Evolutionary conservation across 129 eudicot species (phyloP).

Genomic region (Arctium minus): DNA sequence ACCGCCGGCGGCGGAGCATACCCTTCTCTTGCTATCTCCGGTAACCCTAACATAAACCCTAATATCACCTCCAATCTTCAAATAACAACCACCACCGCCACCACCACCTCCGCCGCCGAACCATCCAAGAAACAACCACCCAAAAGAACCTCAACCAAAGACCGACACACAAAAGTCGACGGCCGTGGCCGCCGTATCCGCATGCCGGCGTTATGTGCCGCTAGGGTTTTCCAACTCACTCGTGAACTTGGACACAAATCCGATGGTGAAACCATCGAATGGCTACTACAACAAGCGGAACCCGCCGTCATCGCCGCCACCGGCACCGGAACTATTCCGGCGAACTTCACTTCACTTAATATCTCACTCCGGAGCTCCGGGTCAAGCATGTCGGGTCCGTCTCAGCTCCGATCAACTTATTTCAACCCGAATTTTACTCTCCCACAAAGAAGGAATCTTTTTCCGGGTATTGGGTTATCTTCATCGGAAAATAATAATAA

Average conservation of each 20-base stretch:
- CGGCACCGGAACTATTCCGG: slow-evolving; percentile 97
- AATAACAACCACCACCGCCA: slow-evolving; percentile 14
- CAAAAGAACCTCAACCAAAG: slow-evolving; percentile 85
- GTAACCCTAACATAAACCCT: slow-evolving; percentile 25
- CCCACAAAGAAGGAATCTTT: slow-evolving; percentile 56
- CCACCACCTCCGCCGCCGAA: slow-evolving; percentile 24
- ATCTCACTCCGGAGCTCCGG: slow-evolving; percentile 93
- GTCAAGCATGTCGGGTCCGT: slow-evolving; percentile 82
- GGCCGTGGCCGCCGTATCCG: slow-evolving; percentile 98
- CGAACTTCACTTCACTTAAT: slow-evolving; percentile 86
- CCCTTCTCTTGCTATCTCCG: slow-evolving; percentile 53
- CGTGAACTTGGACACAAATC: slow-evolving; percentile 95
- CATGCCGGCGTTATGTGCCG: slow-evolving; percentile 98
- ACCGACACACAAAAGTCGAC: slow-evolving; percentile 93
- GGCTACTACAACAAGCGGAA: slow-evolving; percentile 96
- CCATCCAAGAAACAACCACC: slow-evolving; percentile 70
- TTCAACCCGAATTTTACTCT: slow-evolving; percentile 65
- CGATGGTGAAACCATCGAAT: slow-evolving; percentile 94
- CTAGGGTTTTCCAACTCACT: slow-evolving; percentile 95
- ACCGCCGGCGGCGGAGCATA: slow-evolving; percentile 22
- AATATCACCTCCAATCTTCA: slow-evolving; percentile 22
- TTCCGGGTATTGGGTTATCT: slow-evolving; percentile 54
- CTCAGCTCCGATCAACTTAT: slow-evolving; percentile 69
- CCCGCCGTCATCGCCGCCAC: slow-evolving; percentile 96
- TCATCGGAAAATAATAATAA: slow-evolving; percentile 27